These are phyloP conservation scores for Cadophora luteo-olivacea DNA, from an alignment of 2,329 filamentous ascomycete genomes.

Conservation along the genomic window DNA sequence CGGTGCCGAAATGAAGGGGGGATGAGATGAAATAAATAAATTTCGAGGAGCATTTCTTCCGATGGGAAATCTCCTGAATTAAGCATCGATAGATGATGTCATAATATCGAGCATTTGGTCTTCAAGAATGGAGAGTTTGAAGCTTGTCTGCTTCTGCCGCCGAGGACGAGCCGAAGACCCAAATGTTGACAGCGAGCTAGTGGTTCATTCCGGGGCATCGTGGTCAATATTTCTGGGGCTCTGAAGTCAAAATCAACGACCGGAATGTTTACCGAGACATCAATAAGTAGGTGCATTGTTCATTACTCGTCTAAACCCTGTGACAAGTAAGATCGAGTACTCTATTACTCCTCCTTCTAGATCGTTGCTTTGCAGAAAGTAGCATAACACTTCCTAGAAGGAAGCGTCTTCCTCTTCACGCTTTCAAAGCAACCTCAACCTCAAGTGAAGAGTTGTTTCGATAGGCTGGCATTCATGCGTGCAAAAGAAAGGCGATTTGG, in stretches of 20 bases:
- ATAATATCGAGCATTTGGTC: not conserved
- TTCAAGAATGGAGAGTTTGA: not conserved
- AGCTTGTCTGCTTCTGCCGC: not conserved
- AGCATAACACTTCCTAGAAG: too few relatives aligned
- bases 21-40: not conserved
- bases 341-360: not conserved
- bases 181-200: not conserved
- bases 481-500: too few relatives aligned
- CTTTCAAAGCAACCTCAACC: too few relatives aligned
- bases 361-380: too few relatives aligned
- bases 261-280: too few relatives aligned
- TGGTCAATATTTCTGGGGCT: not conserved
- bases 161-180: not conserved
- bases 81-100: not conserved
- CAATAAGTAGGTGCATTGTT: too few relatives aligned
- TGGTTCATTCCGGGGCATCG: not conserved
- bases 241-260: not conserved
- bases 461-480: too few relatives aligned
- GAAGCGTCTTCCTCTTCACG: too few relatives aligned
- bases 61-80: not conserved
- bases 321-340: too few relatives aligned
- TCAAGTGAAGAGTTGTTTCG: too few relatives aligned
- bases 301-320: too few relatives aligned
- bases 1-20: conserved; percentile 4
- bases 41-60: not conserved